Evolutionary conservation across 495 filamentous ascomycete species (phyloP).

Genomic region (Penicillium parvum): DNA sequence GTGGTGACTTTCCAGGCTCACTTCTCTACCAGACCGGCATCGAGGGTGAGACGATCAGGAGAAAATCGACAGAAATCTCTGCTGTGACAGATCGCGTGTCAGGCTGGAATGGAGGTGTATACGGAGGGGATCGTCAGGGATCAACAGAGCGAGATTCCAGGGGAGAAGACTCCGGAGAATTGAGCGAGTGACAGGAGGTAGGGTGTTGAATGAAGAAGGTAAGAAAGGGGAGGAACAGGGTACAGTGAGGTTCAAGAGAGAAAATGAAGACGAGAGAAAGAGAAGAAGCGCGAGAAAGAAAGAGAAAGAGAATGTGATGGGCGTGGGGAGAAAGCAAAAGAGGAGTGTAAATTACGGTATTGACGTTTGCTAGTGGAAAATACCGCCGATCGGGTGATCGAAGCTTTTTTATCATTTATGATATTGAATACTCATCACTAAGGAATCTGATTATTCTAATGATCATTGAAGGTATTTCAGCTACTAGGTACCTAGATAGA

Average conservation of each 20-base stretch:
- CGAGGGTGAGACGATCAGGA: not conserved
- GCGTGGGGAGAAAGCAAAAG: slow-evolving; percentile 18
- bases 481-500: no score
- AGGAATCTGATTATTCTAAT: not conserved
- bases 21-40: slow-evolving; percentile 14
- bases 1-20: not conserved
- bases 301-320: not conserved
- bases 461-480: no score
- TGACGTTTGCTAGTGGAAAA: slow-evolving; percentile 1
- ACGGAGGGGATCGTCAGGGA: not conserved
- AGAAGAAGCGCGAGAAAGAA: slow-evolving; percentile 8
- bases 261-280: not conserved
- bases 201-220: slow-evolving; percentile 1
- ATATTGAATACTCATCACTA: not conserved
- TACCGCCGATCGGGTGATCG: slow-evolving; percentile 15
- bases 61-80: no score
- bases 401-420: slow-evolving; percentile 5
- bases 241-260: not conserved
- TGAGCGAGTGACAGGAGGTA: slow-evolving; percentile 26
- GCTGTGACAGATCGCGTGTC: slow-evolving; percentile 3
- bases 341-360: slow-evolving; percentile 14
- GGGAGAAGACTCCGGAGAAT: slow-evolving; percentile 15
- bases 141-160: slow-evolving; percentile 9
- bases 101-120: not conserved
- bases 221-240: not conserved